Percentiles rank a stretch among this genome's conserved stretches.
phyloP scores from a whole-genome alignment of 2,329 filamentous ascomycete species.

The Trichoderma arundinaceum region DNA sequence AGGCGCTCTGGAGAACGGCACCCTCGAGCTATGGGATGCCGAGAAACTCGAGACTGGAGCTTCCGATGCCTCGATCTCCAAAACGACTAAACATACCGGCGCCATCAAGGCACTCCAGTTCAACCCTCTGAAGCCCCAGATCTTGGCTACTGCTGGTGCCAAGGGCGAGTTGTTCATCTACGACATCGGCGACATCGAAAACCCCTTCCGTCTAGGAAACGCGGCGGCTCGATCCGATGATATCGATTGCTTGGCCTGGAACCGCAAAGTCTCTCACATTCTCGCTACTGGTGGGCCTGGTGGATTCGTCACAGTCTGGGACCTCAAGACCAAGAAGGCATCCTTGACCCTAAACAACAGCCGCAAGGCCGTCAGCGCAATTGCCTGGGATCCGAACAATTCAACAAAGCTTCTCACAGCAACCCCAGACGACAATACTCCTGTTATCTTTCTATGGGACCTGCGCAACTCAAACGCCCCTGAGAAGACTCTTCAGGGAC shows the following conservation, averaged over 20 bases:
- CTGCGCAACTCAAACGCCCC: slow-evolving; percentile 94
- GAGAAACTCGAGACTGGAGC: slow-evolving; percentile 65
- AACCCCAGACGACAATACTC: slow-evolving; percentile 85
- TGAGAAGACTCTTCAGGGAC: slow-evolving; percentile 85
- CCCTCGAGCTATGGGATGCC: slow-evolving; percentile 92
- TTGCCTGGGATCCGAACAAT: slow-evolving; percentile 96
- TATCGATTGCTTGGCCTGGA: slow-evolving; percentile 97
- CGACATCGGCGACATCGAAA: slow-evolving; percentile 87
- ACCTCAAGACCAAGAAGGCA: slow-evolving; percentile 96
- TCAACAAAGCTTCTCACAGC: slow-evolving; percentile 93
- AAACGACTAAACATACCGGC: slow-evolving; percentile 87
- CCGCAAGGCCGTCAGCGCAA: slow-evolving; percentile 90
- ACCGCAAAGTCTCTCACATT: slow-evolving; percentile 96
- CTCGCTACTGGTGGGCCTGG: slow-evolving; percentile 90
- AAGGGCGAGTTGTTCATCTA: slow-evolving; percentile 97
- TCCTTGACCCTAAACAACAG: slow-evolving; percentile 95
- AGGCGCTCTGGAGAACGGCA: slow-evolving; percentile 91
- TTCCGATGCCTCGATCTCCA: slow-evolving; percentile 79
- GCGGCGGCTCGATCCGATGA: slow-evolving; percentile 89
- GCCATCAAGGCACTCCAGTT: slow-evolving; percentile 95
- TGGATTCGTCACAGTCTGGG: slow-evolving; percentile 97
- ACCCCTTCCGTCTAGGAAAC: slow-evolving; percentile 87
- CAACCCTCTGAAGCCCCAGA: slow-evolving; percentile 89
- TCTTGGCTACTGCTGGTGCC: slow-evolving; percentile 88
- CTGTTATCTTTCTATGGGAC: slow-evolving; percentile 92